A percentile compares a stretch with the other conserved stretches of the same genome.
Conservation (phyloP, 2,329 filamentous ascomycete genomes). For the Westerdykella ornata region DNA sequence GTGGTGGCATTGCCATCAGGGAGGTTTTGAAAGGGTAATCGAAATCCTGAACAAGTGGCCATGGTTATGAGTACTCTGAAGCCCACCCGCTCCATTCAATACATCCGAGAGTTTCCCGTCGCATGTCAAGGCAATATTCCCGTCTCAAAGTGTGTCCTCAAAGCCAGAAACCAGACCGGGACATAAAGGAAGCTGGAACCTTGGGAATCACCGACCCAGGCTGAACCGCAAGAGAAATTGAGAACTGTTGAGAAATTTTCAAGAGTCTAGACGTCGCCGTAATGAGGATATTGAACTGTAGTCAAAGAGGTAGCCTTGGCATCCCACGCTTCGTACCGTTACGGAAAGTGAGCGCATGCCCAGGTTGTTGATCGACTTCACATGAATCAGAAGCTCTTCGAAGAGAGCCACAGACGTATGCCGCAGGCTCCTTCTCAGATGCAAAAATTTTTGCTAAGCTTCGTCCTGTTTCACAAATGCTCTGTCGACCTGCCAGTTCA, state of each 20-base stretch:
- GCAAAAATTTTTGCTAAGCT: slow-evolving; percentile 6
- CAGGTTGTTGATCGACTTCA: slow-evolving; percentile 18
- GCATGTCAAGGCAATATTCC: background rate
- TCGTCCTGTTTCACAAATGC: slow-evolving; percentile 7
- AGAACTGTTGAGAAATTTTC: slow-evolving; percentile 13
- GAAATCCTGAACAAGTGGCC: no score
- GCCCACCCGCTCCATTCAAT: background rate
- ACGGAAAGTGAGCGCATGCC: slow-evolving; percentile 12
- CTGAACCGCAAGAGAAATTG: no score
- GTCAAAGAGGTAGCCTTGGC: slow-evolving; percentile 13
- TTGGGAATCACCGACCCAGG: no score
- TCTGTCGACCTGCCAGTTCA: slow-evolving; percentile 4
- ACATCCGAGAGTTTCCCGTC: slow-evolving; percentile 1
- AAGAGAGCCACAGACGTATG: background rate
- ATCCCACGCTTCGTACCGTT: slow-evolving; percentile 18
- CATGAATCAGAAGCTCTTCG: slow-evolving; percentile 9
- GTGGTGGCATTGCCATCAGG: no score
- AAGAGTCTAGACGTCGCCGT: slow-evolving; percentile 3
- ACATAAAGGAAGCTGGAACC: background rate
- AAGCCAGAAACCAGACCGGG: background rate
- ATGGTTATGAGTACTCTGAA: no score
- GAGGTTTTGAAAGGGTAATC: no score
- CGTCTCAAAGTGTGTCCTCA: no score
- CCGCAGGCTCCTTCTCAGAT: no score
- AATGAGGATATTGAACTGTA: slow-evolving; percentile 13